phyloP scores from a whole-genome alignment of 768 basidiomycete genomes.

The Lactarius pseudohatsudake region DNA sequence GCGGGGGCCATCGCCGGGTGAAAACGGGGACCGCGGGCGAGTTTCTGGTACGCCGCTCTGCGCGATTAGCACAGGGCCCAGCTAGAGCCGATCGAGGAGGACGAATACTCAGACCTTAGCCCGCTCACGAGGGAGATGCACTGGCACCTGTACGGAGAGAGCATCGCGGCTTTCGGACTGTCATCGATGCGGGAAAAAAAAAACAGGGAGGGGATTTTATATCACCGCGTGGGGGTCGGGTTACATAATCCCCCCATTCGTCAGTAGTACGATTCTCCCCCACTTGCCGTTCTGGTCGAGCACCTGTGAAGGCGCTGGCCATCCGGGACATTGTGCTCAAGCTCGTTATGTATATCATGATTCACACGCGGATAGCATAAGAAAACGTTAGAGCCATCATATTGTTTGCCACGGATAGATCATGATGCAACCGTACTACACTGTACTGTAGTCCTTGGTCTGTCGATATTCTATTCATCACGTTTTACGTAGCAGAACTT shows the following conservation, averaged over 20 bases:
- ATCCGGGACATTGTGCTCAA: too few species aligned
- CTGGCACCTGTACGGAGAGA: slow-evolving; percentile 21
- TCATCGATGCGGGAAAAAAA: slow-evolving; percentile 1
- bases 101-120: slow-evolving; percentile 37
- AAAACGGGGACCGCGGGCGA: slow-evolving; percentile 16
- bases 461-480: too few species aligned
- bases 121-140: slow-evolving; percentile 34
- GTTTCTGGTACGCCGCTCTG: slow-evolving; percentile 37
- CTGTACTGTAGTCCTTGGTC: too few species aligned
- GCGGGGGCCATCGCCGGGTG: slow-evolving; percentile 7
- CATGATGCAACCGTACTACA: too few species aligned
- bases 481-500: too few species aligned
- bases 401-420: neutral
- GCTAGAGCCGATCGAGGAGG: slow-evolving; percentile 36
- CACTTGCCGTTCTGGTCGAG: too few species aligned
- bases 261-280: too few species aligned
- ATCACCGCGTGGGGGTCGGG: neutral
- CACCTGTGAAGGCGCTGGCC: too few species aligned
- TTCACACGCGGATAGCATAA: too few species aligned
- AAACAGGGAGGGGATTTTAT: neutral
- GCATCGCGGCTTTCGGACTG: slow-evolving; percentile 29
- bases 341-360: too few species aligned
- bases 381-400: neutral
- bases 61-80: slow-evolving; percentile 33
- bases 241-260: neutral